Percentiles rank a stretch among this genome's conserved stretches.
Conservation (phyloP, 2,329 filamentous ascomycete genomes). For the Clarireedia hainanense region DNA sequence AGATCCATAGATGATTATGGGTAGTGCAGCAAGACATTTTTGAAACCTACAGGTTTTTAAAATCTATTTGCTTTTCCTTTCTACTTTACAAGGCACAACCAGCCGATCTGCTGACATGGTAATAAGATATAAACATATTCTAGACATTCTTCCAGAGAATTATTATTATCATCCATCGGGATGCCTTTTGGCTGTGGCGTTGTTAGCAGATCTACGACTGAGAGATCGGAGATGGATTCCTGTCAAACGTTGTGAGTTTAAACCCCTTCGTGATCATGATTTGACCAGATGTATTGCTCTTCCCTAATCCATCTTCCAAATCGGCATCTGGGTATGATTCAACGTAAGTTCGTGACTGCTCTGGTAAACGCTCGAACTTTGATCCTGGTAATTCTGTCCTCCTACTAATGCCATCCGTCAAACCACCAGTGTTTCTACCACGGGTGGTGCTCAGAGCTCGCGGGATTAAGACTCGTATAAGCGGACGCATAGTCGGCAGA, state of each 20-base stretch:
- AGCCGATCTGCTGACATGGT: too few relatives aligned
- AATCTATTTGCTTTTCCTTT: too few relatives aligned
- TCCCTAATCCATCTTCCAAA: not conserved
- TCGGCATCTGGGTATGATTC: not conserved
- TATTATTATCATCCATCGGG: too few relatives aligned
- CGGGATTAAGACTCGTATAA: not conserved
- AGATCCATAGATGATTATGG: too few relatives aligned
- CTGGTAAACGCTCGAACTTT: not conserved
- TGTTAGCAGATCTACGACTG: not conserved
- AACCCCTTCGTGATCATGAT: not conserved
- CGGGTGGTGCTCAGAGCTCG: not conserved
- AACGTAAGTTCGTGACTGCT: not conserved
- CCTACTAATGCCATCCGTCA: not conserved
- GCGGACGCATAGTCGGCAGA: not conserved
- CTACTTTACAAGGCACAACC: too few relatives aligned
- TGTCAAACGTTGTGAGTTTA: not conserved
- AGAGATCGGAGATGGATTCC: not conserved
- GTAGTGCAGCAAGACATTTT: too few relatives aligned
- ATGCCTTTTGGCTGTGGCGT: not conserved
- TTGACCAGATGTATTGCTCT: not conserved
- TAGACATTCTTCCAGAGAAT: too few relatives aligned
- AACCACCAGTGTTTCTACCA: not conserved
- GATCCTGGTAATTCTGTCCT: not conserved
- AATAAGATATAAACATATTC: too few relatives aligned
- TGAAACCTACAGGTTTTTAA: too few relatives aligned